phyloP scores from a whole-genome alignment of 805 yeast species.

The Candida railenensis region DNA sequence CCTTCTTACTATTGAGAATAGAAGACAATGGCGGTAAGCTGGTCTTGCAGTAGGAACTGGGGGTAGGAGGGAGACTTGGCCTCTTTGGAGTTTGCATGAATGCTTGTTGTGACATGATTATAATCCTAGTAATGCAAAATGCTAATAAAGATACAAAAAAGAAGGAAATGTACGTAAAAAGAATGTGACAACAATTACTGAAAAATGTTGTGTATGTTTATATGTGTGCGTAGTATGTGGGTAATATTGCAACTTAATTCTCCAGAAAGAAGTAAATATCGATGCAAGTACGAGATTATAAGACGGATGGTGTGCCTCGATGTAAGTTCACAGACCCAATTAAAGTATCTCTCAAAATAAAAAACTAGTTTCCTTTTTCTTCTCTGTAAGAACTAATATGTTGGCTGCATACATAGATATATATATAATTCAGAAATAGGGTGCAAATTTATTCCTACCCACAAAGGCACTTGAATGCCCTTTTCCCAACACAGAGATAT shows the following conservation, averaged over 20 bases:
- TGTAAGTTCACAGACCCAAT: too few relatives aligned
- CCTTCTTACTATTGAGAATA: constrained; percentile 17
- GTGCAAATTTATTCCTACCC: constrained; percentile 1
- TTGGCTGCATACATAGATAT: neutral
- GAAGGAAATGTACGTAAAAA: too few relatives aligned
- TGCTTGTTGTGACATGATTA: constrained; percentile 4
- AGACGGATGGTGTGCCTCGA: too few relatives aligned
- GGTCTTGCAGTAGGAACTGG: constrained; percentile 20
- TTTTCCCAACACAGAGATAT: constrained; percentile 2
- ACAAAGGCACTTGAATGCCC: constrained; percentile 1
- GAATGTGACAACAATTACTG: too few relatives aligned
- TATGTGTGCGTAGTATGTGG: too few relatives aligned
- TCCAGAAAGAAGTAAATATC: too few relatives aligned
- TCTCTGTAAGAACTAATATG: too few relatives aligned
- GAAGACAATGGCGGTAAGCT: constrained; percentile 42
- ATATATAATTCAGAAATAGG: neutral
- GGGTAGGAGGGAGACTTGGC: constrained; percentile 24
- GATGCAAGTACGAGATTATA: too few relatives aligned
- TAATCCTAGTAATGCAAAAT: constrained; percentile 2
- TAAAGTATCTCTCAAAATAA: too few relatives aligned
- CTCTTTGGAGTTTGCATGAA: constrained; percentile 34
- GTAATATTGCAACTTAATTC: too few relatives aligned
- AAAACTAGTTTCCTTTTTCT: too few relatives aligned
- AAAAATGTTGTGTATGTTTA: too few relatives aligned
- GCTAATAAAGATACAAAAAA: neutral